Conservation (phyloP, 345 rosid species). For the Melaleuca alternifolia region DNA sequence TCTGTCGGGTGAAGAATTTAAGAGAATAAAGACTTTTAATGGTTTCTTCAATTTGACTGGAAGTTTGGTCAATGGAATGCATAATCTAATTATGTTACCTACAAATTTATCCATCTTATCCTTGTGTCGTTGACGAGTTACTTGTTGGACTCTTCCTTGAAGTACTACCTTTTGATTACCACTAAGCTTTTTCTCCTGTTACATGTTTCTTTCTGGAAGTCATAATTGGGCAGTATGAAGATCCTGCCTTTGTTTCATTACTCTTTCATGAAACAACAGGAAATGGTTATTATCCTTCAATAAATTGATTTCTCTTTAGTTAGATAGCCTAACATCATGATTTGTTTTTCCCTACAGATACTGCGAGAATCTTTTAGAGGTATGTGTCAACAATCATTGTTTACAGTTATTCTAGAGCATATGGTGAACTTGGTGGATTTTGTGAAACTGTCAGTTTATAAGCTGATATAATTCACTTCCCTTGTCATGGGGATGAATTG, state of each 20-base stretch:
- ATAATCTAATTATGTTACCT: not conserved
- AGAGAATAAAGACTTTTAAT: not conserved
- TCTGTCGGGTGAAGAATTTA: not conserved
- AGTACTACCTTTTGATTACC: not conserved
- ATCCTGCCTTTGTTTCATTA: not conserved
- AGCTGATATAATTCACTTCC: not conserved
- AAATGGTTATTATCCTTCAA: not conserved
- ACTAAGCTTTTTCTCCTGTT: not conserved
- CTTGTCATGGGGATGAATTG: not conserved
- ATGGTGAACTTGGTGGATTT: not conserved
- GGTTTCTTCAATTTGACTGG: not conserved
- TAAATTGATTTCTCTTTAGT: not conserved
- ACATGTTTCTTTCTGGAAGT: not conserved
- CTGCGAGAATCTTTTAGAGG: conserved; percentile 75
- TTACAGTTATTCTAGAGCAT: not conserved
- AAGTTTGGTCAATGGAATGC: not conserved
- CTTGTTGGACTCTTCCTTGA: not conserved
- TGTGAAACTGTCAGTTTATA: not conserved
- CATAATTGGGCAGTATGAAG: not conserved
- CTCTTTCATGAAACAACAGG: not conserved
- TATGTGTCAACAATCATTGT: conserved; percentile 15
- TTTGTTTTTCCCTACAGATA: conserved; percentile 30
- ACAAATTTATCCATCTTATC: not conserved
- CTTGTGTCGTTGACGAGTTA: not conserved
- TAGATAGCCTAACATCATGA: not conserved